Evolutionary conservation across 2,329 filamentous ascomycete genomes (phyloP), one percentile per base, ranked within the genome.

Genomic region (Sarocladium oryzae): DNA sequence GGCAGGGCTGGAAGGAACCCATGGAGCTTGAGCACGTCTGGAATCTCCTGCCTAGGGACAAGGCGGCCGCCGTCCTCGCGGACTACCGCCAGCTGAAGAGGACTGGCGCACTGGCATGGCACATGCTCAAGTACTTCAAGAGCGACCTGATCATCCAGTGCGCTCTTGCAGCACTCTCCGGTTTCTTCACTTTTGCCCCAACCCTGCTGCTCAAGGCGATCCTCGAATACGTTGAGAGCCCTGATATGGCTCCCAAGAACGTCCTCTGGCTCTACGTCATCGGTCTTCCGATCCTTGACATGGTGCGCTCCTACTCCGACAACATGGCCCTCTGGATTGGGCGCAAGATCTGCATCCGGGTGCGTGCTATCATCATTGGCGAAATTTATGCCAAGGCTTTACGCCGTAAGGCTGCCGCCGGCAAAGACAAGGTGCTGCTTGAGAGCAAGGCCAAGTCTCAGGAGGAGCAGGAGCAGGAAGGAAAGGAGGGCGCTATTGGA

Each of bases 341-440:
- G 15, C 86, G 93, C 52, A 96, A 90, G 68, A 88, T 97, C 55
- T 96, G 91, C 69, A 92, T 99, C 60, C 86, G 89, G 55, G 77
- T 97, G 38, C 86, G 92, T 56, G 91, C 93, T 49, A 93, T 99
- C 63, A 90, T 99, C 55, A 89, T 99, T 57, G 93, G 93, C 51
- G 93, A 99, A 63, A 93, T 99, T 43, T 99, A 99, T 66, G 88
- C 90, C 52, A 99, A 99, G 71, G 89, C 93, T 1, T 77, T 99
- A 16, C 84, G 95, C 56, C 85, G 93, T 59, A 95, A 95, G 68
- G 92, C 90, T 16, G 85, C 89, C 20, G 84, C 91, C 8, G 81
- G 84, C 16, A 78, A 77, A 33, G 90, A 97, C 58, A 84, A 86
- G 50, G 76, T 85, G 1, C 74, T 93, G 15, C 87, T 88, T 28